phyloP scores from a whole-genome alignment of 441 rosid genomes.

The Breynia disticha region DNA sequence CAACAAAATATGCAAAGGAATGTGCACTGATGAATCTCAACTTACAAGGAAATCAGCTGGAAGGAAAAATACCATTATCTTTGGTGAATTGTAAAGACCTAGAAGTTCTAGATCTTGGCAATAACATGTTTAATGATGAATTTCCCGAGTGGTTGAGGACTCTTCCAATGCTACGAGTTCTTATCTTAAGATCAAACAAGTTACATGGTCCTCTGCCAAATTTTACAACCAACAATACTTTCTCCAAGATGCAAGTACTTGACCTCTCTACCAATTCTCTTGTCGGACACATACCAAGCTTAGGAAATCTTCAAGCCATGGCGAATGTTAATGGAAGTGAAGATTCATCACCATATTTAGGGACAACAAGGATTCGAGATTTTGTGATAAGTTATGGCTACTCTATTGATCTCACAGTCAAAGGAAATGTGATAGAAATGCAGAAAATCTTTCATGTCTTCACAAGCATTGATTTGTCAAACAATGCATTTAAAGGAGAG shows the following conservation, averaged over 20 bases:
- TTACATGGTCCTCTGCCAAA: neutral
- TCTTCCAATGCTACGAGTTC: neutral
- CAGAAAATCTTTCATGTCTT: too few relatives aligned
- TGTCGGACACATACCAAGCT: too few relatives aligned
- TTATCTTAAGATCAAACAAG: neutral
- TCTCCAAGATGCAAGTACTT: neutral
- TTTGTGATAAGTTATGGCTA: too few relatives aligned
- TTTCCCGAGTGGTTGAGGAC: slow-evolving; percentile 1
- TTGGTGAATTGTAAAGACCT: neutral
- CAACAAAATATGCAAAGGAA: neutral
- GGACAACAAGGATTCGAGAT: too few relatives aligned
- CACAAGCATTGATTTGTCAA: too few relatives aligned
- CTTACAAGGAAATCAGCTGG: slow-evolving; percentile 3
- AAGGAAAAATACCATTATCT: slow-evolving; percentile 1
- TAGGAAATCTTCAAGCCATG: too few relatives aligned
- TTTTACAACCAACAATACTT: neutral
- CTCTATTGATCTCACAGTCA: too few relatives aligned
- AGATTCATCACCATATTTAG: too few relatives aligned
- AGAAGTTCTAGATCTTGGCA: slow-evolving; percentile 8
- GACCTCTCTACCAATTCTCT: too few relatives aligned
- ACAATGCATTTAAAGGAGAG: too few relatives aligned
- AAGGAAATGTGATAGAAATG: too few relatives aligned
- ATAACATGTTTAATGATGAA: neutral
- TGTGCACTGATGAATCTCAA: neutral
- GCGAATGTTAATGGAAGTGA: too few relatives aligned